These are phyloP conservation scores for Reutealis trisperma DNA, from an alignment of 345 rosid species.

Conservation along the genomic window DNA sequence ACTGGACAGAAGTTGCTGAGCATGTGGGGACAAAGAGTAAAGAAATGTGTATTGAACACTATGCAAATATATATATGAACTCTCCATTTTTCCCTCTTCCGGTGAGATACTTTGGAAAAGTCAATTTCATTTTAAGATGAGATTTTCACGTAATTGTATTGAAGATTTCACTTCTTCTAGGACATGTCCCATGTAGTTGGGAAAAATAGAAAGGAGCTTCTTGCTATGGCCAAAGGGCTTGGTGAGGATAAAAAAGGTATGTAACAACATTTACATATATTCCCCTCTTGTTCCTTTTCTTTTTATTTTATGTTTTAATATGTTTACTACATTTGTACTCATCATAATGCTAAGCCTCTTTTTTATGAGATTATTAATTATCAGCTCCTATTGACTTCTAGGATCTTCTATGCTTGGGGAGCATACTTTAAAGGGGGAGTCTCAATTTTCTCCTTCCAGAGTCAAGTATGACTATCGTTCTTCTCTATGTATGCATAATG, in stretches of 20 bases:
- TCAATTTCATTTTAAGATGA: slow-evolving; percentile 12
- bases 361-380: slow-evolving; percentile 9
- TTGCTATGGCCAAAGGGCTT: slow-evolving; percentile 95
- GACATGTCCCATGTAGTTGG: slow-evolving; percentile 97
- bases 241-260: slow-evolving; percentile 85
- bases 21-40: slow-evolving; percentile 98
- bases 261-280: neutral
- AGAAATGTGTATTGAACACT: slow-evolving; percentile 87
- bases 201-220: slow-evolving; percentile 91
- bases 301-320: neutral
- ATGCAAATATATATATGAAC: slow-evolving; percentile 64
- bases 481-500: slow-evolving; percentile 22
- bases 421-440: slow-evolving; percentile 72
- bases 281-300: neutral
- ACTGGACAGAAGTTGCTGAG: slow-evolving; percentile 95
- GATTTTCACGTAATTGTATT: slow-evolving; percentile 1
- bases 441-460: slow-evolving; percentile 79
- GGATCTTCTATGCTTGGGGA: slow-evolving; percentile 58
- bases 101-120: slow-evolving; percentile 42
- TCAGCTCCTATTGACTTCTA: slow-evolving; percentile 25
- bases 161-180: slow-evolving; percentile 37
- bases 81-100: slow-evolving; percentile 93
- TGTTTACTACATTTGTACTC: neutral
- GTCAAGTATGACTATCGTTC: slow-evolving; percentile 62
- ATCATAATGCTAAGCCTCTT: neutral